Evolutionary conservation across 2,329 filamentous ascomycete species (phyloP), one percentile per base, ranked within the genome.

Genomic region (Byssochlamys sp.): DNA sequence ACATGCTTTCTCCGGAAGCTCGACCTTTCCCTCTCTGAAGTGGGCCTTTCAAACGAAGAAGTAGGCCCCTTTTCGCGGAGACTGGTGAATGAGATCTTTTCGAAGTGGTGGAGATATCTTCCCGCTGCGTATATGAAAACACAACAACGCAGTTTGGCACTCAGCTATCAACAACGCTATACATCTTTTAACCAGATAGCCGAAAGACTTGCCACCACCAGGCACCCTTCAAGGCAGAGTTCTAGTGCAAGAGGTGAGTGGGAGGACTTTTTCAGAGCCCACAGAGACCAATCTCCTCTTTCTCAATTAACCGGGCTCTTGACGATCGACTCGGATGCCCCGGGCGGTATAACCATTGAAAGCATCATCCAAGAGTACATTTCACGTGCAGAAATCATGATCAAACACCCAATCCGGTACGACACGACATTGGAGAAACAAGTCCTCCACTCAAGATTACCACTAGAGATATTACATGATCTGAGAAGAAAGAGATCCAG

Each of bases 41-140:
- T 48, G 27, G 45, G 28, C 2, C 33, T 60, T 27, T 39, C 48
- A 9, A 33, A 57, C 26, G 28, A 39, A 6, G 54, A 56, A 29
- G 59, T 63, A 54, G 62, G 64, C 9, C 60, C 64, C 1, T 66
- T 65, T 55, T 48, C 39, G 12, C n/a, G 31, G 9, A n/a, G 53
- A 19, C 7, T 55, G 6, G 24, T 56, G 1, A 11, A 61, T 45
- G 39, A 12, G 1, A 48, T 63, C 7, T 49, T 64, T 9, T 12
- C 5, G 3, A 33, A 6, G 1, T 65, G 63, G 63, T 24, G 4
- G 7, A n/a, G 26, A 2, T 62, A 66, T 48, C 55, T 65, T 11
- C 60, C 62, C 1, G 58, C 52, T 24, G 55, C 55, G 6, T 66
- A 60, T 49, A 58, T 66, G 14, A 29, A 54, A 54, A 4, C 19